Evolutionary conservation across 177 flowering plant species (phyloP).

Genomic region (Vitis hybrid): DNA sequence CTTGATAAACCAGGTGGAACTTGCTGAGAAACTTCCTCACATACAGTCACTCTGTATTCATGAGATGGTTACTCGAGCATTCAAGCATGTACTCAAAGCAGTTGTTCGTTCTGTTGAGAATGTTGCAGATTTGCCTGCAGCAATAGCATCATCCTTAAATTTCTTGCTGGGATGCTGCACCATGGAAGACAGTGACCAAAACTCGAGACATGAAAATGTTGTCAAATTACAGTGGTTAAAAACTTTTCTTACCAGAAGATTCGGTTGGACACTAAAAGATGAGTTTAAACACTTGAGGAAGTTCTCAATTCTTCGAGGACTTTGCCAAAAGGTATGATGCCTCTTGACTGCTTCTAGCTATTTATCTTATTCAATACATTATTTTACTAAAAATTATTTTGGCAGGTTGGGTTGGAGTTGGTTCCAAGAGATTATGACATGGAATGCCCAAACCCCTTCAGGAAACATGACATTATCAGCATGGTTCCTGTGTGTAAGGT

Average conservation of each 20-base stretch:
- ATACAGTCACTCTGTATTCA: slow-evolving; percentile 91
- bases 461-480: slow-evolving; percentile 68
- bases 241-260: slow-evolving; percentile 53
- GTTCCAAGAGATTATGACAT: slow-evolving; percentile 83
- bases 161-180: slow-evolving; percentile 58
- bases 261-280: slow-evolving; percentile 65
- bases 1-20: slow-evolving; percentile 61
- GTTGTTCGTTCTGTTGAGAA: slow-evolving; percentile 59
- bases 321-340: slow-evolving; percentile 75
- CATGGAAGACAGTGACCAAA: slow-evolving; percentile 27
- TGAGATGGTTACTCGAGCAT: slow-evolving; percentile 97
- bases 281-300: slow-evolving; percentile 76
- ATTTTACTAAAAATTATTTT: background rate
- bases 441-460: slow-evolving; percentile 64
- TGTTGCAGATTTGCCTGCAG: slow-evolving; percentile 45
- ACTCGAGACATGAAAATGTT: slow-evolving; percentile 26
- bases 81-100: slow-evolving; percentile 72
- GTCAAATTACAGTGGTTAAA: slow-evolving; percentile 66
- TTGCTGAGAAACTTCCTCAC: slow-evolving; percentile 90
- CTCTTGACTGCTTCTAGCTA: slow-evolving; percentile 3
- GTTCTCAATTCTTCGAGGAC: slow-evolving; percentile 76
- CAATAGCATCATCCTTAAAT: slow-evolving; percentile 70
- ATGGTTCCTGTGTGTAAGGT: slow-evolving; percentile 88
- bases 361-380: background rate
- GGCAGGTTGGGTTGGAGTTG: slow-evolving; percentile 90